Evolutionary conservation across 108 stramenopile species (phyloP), one percentile per base, ranked within the genome.

Genomic region (Parmales sp.): DNA sequence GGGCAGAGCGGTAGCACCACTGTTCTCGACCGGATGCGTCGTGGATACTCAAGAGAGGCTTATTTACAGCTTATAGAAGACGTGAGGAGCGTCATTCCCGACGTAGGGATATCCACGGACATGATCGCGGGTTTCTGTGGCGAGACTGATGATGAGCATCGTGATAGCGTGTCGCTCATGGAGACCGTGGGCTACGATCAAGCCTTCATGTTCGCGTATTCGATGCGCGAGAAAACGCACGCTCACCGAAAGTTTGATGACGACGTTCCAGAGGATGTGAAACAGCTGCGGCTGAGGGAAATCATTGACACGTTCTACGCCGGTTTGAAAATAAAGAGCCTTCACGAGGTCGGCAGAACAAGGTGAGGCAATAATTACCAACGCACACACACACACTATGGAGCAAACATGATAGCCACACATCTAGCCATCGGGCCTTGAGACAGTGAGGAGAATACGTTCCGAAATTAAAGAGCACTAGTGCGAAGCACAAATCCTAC

Each of bases 121-220:
- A 90, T 96, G 64, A 98, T 99, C 49, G 63, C 89, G 5, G 98
- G 98, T 54, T 99, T 99, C 74, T 99, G 98, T 70, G 95, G 86
- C 8, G 98, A 99, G 80, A 95, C 96, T 3, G 91, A 95, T 63
- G 84, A 83, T 46, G 98, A 99, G 51, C 98, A 99, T 72, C 63
- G 29, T 11, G 86, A 96, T 34, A 99, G 96, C 0, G 64, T 99
- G 6, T 72, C 81, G 2, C 75, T 99, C 11, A 85, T 99, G 83
- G 78, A 92, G 63, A 63, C 78, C 8, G 91, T 95, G 1, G 73
- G 82, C 31, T 98, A 92, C 69, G 90, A 93, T 37, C 93, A 96
- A 75, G 96, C 95, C 39, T 99, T 91, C 76, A 87, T 98, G 90
- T 99, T 95, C 82, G 92, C 93, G 28, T 99, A 99, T 75, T 87